Conservation (phyloP, 495 filamentous ascomycete species). For the Podospora anserina region DNA sequence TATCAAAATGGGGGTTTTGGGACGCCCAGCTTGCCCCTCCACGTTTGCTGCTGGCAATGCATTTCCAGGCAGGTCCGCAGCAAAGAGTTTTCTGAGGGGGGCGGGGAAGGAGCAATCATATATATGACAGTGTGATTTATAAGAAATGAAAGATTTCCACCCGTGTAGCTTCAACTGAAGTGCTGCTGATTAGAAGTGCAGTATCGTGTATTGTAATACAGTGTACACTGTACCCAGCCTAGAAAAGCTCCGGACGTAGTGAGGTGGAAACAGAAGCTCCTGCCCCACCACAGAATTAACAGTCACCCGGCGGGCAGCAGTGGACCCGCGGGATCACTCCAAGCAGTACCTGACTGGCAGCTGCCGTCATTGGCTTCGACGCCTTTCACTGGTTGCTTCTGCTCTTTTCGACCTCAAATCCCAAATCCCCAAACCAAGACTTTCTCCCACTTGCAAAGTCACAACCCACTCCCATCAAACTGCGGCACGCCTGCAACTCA, state of each 20-base stretch:
- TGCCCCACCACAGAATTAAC: slow-evolving; percentile 15
- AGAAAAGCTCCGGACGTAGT: not conserved
- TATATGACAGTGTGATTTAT: not conserved
- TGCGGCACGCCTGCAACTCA: not conserved
- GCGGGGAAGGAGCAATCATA: not conserved
- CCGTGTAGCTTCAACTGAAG: not conserved
- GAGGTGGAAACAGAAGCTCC: not conserved
- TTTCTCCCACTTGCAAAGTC: not conserved
- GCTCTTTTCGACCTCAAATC: slow-evolving; percentile 15
- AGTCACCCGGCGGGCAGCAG: not conserved
- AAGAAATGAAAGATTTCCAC: not conserved
- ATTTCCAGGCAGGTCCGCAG: not conserved
- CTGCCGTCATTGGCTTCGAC: slow-evolving; percentile 32
- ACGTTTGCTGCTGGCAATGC: not conserved
- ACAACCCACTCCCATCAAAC: not conserved
- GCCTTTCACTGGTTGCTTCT: slow-evolving; percentile 18
- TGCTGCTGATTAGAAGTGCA: not conserved
- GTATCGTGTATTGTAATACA: not conserved
- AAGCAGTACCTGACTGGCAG: slow-evolving; percentile 29
- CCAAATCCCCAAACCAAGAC: slow-evolving; percentile 1
- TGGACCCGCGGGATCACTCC: not conserved
- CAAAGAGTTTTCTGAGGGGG: not conserved
- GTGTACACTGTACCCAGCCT: not conserved
- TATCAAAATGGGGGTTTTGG: not conserved
- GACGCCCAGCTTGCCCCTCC: not conserved